A percentile compares a stretch with the other conserved stretches of the same genome.
phyloP scores from a whole-genome alignment of 2,329 filamentous ascomycete species.

The Sphaceloma murrayae region DNA sequence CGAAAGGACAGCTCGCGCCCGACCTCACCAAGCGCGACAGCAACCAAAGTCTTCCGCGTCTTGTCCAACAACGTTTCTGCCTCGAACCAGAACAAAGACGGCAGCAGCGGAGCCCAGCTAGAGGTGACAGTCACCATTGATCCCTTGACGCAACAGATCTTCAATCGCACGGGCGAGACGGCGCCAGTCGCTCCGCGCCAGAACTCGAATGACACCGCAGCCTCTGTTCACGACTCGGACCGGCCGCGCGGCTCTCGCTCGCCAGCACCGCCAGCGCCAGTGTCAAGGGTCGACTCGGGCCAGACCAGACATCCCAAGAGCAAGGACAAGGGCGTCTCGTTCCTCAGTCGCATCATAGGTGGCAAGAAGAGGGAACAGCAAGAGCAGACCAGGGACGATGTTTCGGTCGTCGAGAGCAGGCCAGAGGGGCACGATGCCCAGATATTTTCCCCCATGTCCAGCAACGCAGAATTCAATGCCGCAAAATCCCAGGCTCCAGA shows the following conservation, averaged over 20 bases:
- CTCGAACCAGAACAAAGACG: background rate
- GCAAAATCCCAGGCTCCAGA: slow-evolving; percentile 79
- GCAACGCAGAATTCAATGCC: slow-evolving; percentile 66
- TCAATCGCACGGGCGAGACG: slow-evolving; percentile 46
- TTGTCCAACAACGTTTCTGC: slow-evolving; percentile 21
- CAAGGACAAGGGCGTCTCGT: slow-evolving; percentile 66
- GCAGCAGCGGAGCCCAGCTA: slow-evolving; percentile 6
- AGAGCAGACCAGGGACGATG: slow-evolving; percentile 40
- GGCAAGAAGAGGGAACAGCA: slow-evolving; percentile 52
- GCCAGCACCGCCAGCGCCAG: background rate
- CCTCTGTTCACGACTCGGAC: background rate
- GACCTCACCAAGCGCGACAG: slow-evolving; percentile 14
- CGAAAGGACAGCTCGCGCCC: slow-evolving; percentile 11
- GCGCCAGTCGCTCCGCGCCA: slow-evolving; percentile 16
- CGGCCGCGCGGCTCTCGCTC: background rate
- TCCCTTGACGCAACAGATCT: slow-evolving; percentile 38
- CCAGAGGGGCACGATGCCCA: slow-evolving; percentile 74
- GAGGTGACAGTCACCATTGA: slow-evolving; percentile 13
- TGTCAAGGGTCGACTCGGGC: slow-evolving; percentile 21
- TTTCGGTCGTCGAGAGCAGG: slow-evolving; percentile 34
- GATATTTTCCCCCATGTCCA: slow-evolving; percentile 68
- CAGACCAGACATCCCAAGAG: slow-evolving; percentile 48
- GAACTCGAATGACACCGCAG: slow-evolving; percentile 13
- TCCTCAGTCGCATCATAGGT: slow-evolving; percentile 77
- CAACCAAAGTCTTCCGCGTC: slow-evolving; percentile 23